Percentiles rank a stretch among this genome's conserved stretches.
phyloP scores from a whole-genome alignment of 1,284 basidiomycete genomes.

The Malassezia restricta region DNA sequence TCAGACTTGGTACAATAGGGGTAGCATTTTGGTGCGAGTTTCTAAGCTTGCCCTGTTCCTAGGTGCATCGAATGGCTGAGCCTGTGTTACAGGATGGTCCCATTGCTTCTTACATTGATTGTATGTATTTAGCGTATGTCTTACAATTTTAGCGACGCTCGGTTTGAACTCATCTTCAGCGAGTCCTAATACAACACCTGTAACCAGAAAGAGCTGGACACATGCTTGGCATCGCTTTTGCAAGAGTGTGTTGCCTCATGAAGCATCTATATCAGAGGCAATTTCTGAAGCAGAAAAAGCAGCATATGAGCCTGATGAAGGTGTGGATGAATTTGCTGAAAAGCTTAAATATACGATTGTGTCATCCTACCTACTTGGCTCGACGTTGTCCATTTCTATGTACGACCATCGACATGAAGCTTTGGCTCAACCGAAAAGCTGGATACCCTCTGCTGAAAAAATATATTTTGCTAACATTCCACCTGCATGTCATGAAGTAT shows the following conservation, averaged over 20 bases:
- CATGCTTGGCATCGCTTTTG: too few relatives aligned
- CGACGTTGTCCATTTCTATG: conserved; percentile 38
- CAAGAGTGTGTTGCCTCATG: neutral
- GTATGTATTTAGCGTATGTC: neutral
- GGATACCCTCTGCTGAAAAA: neutral
- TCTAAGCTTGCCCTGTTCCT: neutral
- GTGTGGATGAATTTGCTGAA: conserved; percentile 23
- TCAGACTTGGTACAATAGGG: too few relatives aligned
- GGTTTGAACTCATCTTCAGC: too few relatives aligned
- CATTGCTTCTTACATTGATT: conserved; percentile 20
- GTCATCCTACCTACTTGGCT: conserved; percentile 39
- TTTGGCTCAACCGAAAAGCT: neutral
- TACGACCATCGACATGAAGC: conserved; percentile 19
- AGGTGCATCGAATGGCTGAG: conserved; percentile 21
- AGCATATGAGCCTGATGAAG: neutral
- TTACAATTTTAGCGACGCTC: too few relatives aligned
- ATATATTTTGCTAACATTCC: neutral
- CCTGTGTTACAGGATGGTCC: conserved; percentile 25
- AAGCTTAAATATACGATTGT: conserved; percentile 39
- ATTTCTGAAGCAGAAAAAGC: neutral
- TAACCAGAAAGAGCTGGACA: too few relatives aligned
- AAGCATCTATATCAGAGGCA: neutral
- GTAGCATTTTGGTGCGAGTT: too few relatives aligned
- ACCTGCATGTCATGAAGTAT: neutral
- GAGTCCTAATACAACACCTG: too few relatives aligned